Base-by-base conservation (phyloP, 176 grass and related monocot species). In the Aechmea fasciata region DNA sequence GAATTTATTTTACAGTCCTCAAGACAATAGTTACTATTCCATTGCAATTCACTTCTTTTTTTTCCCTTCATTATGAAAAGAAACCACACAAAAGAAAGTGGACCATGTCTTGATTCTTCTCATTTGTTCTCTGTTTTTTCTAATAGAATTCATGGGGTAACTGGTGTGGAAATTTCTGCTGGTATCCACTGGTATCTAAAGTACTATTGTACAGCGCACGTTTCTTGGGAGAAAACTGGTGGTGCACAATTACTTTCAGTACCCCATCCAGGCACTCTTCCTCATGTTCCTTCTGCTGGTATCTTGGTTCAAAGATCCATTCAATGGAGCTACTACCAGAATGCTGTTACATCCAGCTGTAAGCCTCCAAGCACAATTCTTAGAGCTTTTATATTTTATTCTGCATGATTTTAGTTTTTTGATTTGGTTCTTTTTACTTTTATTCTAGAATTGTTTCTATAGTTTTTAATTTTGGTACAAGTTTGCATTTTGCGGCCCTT, bases 301-400 rank as follows among this genome's bases (percentile, higher is more conserved):
- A 12, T 91, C 73, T 69, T 76, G 13, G 74, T 84, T 75, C 83
- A 29, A 84, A 91, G 88, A 78, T 75, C 83, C 14, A 49, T 87
- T 78, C 80, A 77, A 61, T 91, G 83, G 88, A 91, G 81, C 64
- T 91, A 91, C 83, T 91, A 91, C 75, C 88, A 91, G 74, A 91
- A 91, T 15, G 83, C 88, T 62, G 88, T 91, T 78, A 78, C 88
- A 73, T 91, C 81, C 71, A 91, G 88, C 65, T 91, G 88, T 91
- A 83, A 91, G 88, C 20, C 33, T 61, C 66, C 50, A 63, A 17
- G 47, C 50, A 59, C 65, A 29, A 18, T 75, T 47, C 22, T 1
- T 64, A 62, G 10, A 78, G 26, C 41, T 57, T 22, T 41, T 24
- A 3, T 17, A 15, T 57, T 57, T 17, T 57, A 3, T 12, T 12